A percentile compares a stretch with the other conserved stretches of the same genome.
Conservation (phyloP, 2,329 filamentous ascomycete species). For the Botrytis medusae region DNA sequence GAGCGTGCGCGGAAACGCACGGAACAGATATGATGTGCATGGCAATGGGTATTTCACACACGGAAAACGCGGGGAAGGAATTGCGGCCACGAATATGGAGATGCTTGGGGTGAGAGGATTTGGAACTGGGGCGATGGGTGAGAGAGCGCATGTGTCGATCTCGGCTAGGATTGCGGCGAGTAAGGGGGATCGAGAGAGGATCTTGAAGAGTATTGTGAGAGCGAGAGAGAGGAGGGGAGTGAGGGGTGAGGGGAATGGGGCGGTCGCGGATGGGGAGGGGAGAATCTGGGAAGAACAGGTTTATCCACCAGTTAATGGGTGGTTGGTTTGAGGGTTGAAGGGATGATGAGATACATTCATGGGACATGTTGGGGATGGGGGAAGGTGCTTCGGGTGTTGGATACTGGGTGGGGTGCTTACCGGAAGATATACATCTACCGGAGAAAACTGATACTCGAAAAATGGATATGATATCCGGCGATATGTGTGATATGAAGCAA, state of each 20-base stretch:
- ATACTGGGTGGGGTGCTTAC: neutral
- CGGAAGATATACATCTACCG: neutral
- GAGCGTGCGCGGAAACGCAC: neutral
- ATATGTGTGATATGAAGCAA: neutral
- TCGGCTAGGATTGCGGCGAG: constrained; percentile 8
- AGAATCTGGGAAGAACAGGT: constrained; percentile 9
- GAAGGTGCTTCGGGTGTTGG: neutral
- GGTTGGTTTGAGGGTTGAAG: neutral
- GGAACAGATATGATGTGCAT: neutral
- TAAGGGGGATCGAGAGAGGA: constrained; percentile 3
- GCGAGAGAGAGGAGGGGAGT: neutral
- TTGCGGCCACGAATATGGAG: neutral
- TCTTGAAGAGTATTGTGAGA: constrained; percentile 1
- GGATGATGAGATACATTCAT: neutral
- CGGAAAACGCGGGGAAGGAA: neutral
- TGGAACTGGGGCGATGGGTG: neutral
- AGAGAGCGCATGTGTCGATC: neutral
- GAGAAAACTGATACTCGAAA: neutral
- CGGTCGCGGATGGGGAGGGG: neutral
- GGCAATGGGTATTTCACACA: neutral
- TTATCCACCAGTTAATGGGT: neutral
- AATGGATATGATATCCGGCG: neutral
- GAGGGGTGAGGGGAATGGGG: no score
- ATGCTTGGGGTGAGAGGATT: neutral
- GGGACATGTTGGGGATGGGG: neutral